Base-by-base conservation (phyloP, 2,329 filamentous ascomycete genomes). In the Monilinia vaccinii-corymbosi region DNA sequence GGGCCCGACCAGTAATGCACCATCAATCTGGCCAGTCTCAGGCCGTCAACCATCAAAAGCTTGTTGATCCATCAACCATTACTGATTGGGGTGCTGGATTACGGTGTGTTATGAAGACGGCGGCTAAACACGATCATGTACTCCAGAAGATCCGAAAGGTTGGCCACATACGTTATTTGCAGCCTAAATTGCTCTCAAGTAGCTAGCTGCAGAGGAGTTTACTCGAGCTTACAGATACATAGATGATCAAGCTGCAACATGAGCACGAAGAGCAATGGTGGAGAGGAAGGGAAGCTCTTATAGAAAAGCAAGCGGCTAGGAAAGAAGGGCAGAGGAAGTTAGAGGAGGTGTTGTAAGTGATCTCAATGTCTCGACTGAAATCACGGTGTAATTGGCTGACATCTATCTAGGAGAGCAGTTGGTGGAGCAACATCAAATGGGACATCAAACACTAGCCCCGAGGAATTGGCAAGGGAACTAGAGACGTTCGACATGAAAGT, bases 211-310 rank as follows among this genome's bases (percentile, higher is more conserved):
- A 11, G 21, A 18, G 46, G 6, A 40, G 55, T 31, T 21, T 11
- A 21, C 23, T 31, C 48, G 25, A 52, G 44, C 36, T 58, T 67
- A 31, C 60, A 48, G 11, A 25, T 52, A 23, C 44, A 23, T 70
- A 84, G 73, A 76, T 88, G 71, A 86, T 88, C 62, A 77, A 77
- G 58, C 78, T 82, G 46, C 85, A 88, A 70, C 79, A 84, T 66
- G 76, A 78, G 45, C 80, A 87, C 66, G 83, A 88, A 65, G 77
- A 77, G 64, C 78, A 82, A 64, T 88, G 85, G 80, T 83, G 79
- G 73, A 71, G 75, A 31, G 78, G 77, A 1, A 77, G 82, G 2
- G 71, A 79, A 60, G 78, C 75, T 8, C 69, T 85, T 28, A 67
- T 82, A 7, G 71, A 75, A 36, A 80, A 78, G 61, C 81, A 84